Evolutionary conservation across 179 eudicot genomes (phyloP), one percentile per base, ranked within the genome.

Genomic region (Pouteria campechiana): DNA sequence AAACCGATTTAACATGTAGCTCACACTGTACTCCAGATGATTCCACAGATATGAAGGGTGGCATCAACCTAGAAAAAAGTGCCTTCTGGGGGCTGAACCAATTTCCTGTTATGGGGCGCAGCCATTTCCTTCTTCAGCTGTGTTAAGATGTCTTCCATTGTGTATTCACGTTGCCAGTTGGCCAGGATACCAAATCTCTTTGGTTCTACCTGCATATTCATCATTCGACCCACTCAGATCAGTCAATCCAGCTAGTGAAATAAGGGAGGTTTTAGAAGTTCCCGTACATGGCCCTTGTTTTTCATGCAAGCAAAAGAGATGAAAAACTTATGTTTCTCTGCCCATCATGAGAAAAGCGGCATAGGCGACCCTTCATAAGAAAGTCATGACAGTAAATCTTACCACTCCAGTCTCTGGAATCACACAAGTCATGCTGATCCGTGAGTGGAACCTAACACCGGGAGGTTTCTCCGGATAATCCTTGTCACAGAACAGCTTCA

Each of bases 41-140:
- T n/a, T n/a, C n/a, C n/a, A n/a, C n/a, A n/a, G n/a, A n/a, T n/a
- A n/a, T n/a, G n/a, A n/a, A n/a, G n/a, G n/a, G n/a, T n/a, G n/a
- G n/a, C n/a, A n/a, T n/a, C n/a, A n/a, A n/a, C n/a, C 70, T 65
- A 76, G 73, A 76, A 76, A 44, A 60, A 68, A 57, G 79, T 65
- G 21, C 89, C 89, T 61, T 79, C 89, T 1, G 75, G 83, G 15
- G 89, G 89, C 58, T 79, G 89, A 42, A 65, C 83, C 5, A 79
- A 73, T 52, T 79, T 79, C 11, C 83, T 72, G 54, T 79, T 79
- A 10, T 79, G 75, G 2, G 83, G 67, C 9, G 75, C 55, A 2
- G 79, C 72, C 89, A 79, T 79, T 54, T 79, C 89, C 68, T 79
- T 79, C 52, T 71, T 73, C 44, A 76, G 74, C 58, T 76, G 80